These are phyloP conservation scores for Xanthoceras sorbifolium DNA, from an alignment of 345 rosid species.

Conservation along the genomic window DNA sequence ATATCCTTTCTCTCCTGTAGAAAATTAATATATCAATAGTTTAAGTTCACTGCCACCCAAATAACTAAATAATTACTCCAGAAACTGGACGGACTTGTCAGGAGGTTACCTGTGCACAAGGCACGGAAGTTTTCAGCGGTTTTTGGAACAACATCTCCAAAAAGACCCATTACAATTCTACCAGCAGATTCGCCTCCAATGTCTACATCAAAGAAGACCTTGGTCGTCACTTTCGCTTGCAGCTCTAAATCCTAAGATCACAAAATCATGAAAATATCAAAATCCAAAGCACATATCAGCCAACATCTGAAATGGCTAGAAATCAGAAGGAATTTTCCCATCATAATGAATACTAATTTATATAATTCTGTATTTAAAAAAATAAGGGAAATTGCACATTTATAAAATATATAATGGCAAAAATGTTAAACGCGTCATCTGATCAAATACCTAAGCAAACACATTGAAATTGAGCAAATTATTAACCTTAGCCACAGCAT, in stretches of 20 bases:
- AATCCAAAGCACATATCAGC: background rate
- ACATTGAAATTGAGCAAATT: slow-evolving; percentile 2
- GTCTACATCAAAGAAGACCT: slow-evolving; percentile 86
- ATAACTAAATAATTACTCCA: background rate
- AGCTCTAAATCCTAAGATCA: slow-evolving; percentile 59
- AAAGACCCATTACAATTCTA: slow-evolving; percentile 84
- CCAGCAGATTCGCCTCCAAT: slow-evolving; percentile 77
- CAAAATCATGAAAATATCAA: background rate
- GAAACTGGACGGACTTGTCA: background rate
- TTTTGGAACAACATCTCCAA: slow-evolving; percentile 79
- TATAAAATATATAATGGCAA: background rate
- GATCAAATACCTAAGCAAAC: too few species aligned
- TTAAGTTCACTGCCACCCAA: slow-evolving; percentile 13
- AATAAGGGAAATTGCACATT: background rate
- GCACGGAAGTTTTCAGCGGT: slow-evolving; percentile 87
- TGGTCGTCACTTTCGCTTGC: slow-evolving; percentile 79
- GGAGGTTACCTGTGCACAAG: slow-evolving; percentile 71
- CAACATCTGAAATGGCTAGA: background rate
- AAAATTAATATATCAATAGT: background rate
- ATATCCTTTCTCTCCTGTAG: slow-evolving; percentile 82
- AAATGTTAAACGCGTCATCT: too few species aligned
- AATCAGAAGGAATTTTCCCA: background rate
- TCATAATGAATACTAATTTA: background rate
- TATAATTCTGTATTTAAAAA: background rate
- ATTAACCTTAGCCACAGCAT: slow-evolving; percentile 57